Evolutionary conservation across 768 basidiomycete genomes (phyloP).

Genomic region (Brasilioporus rufonigricans): DNA sequence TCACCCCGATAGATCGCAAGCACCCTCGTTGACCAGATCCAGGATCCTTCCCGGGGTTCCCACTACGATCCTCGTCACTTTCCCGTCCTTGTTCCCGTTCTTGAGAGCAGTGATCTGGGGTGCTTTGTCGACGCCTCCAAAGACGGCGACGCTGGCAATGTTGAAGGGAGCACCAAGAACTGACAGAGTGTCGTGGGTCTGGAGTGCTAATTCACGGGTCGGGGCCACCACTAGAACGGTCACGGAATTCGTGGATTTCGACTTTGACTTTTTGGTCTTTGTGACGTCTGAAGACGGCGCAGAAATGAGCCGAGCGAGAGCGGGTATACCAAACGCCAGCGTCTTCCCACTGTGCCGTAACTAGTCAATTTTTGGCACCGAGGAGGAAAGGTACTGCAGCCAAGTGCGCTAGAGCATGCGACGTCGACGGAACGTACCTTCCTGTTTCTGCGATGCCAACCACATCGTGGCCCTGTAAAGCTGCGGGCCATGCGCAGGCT

Average conservation of each 20-base stretch:
- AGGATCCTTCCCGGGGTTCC: conserved; percentile 94
- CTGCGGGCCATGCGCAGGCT: conserved; percentile 91
- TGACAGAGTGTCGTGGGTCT: conserved; percentile 84
- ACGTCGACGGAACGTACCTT: conserved; percentile 43
- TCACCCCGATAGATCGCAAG: conserved; percentile 74
- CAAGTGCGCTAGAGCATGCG: background rate
- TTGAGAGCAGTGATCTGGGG: conserved; percentile 71
- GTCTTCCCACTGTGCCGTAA: conserved; percentile 78
- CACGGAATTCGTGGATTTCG: conserved; percentile 35
- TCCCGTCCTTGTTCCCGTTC: conserved; percentile 48
- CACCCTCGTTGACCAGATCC: conserved; percentile 88
- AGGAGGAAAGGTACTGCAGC: background rate
- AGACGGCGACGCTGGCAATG: conserved; percentile 83
- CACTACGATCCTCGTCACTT: conserved; percentile 74
- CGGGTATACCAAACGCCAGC: conserved; percentile 92
- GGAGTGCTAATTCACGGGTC: conserved; percentile 93
- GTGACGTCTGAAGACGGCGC: conserved; percentile 17
- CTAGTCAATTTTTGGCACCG: background rate
- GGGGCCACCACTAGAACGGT: conserved; percentile 85
- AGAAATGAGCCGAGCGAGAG: conserved; percentile 63
- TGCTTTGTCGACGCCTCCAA: conserved; percentile 92
- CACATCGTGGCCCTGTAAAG: conserved; percentile 78
- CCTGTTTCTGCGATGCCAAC: conserved; percentile 98
- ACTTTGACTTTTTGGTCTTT: conserved; percentile 29
- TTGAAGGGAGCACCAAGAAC: conserved; percentile 71